phyloP scores from a whole-genome alignment of 2,329 filamentous ascomycete species.

The Fonsecaea pugnacius region DNA sequence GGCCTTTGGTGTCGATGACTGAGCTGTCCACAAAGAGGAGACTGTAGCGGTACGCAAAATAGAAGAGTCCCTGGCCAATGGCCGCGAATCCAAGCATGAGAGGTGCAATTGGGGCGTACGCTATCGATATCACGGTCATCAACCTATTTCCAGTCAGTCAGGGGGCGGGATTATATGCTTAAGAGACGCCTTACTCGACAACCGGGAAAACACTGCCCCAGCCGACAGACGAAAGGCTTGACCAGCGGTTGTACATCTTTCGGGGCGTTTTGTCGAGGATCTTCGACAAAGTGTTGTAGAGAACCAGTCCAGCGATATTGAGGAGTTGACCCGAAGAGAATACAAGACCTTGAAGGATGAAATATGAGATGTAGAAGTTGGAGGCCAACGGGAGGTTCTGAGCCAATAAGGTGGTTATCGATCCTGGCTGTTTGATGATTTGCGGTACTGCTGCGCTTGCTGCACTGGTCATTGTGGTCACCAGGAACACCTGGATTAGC shows the following conservation, averaged over 20 bases:
- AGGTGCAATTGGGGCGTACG: slow-evolving; percentile 84
- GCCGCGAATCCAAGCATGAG: slow-evolving; percentile 81
- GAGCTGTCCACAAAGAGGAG: slow-evolving; percentile 84
- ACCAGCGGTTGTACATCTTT: slow-evolving; percentile 78
- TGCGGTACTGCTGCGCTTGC: slow-evolving; percentile 70
- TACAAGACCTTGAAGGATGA: slow-evolving; percentile 85
- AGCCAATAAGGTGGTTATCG: slow-evolving; percentile 69
- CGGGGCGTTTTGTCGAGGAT: slow-evolving; percentile 77
- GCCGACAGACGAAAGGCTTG: slow-evolving; percentile 70
- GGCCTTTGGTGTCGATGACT: slow-evolving; percentile 81
- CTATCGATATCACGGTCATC: slow-evolving; percentile 63
- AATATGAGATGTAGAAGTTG: slow-evolving; percentile 95
- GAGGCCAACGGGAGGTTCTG: slow-evolving; percentile 77
- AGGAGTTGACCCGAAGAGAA: slow-evolving; percentile 75
- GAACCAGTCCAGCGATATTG: slow-evolving; percentile 72
- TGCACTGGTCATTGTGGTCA: slow-evolving; percentile 80
- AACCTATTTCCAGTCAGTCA: slow-evolving; percentile 17
- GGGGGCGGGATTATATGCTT: background rate
- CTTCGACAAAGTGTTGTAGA: slow-evolving; percentile 75
- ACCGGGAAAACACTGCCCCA: slow-evolving; percentile 85
- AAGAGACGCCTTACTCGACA: slow-evolving; percentile 48
- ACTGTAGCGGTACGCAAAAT: slow-evolving; percentile 88
- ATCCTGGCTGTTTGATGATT: slow-evolving; percentile 66
- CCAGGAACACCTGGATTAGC: slow-evolving; percentile 87
- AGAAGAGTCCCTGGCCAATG: slow-evolving; percentile 78